These are phyloP conservation scores for Tricholomella constricta DNA, from an alignment of 768 basidiomycete genomes.

Conservation along the genomic window DNA sequence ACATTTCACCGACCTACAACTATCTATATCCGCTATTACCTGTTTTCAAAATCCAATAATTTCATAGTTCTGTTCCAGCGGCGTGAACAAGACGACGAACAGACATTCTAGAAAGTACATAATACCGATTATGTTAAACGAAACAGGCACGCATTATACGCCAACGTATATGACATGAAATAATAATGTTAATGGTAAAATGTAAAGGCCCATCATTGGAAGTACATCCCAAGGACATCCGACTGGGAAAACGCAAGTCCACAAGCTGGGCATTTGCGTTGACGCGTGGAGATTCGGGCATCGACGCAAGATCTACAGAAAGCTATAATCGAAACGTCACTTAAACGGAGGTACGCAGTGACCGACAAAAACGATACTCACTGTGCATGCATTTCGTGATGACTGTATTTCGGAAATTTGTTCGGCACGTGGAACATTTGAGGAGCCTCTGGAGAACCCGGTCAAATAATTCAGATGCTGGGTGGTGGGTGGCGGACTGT, in stretches of 20 bases:
- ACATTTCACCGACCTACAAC: not conserved
- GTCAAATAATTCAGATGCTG: not conserved
- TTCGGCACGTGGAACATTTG: slow-evolving; percentile 86
- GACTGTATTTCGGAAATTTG: slow-evolving; percentile 74
- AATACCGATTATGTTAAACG: slow-evolving; percentile 8
- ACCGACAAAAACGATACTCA: slow-evolving; percentile 40
- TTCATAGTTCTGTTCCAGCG: not conserved
- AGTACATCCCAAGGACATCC: slow-evolving; percentile 63
- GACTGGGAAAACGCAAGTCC: slow-evolving; percentile 77
- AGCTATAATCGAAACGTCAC: slow-evolving; percentile 43
- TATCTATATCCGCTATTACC: not conserved
- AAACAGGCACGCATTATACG: slow-evolving; percentile 9
- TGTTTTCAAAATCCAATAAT: not conserved
- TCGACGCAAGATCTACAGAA: slow-evolving; percentile 88
- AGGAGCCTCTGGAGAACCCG: slow-evolving; percentile 61
- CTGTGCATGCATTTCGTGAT: slow-evolving; percentile 93
- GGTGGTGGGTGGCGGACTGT: not conserved
- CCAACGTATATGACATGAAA: slow-evolving; percentile 14
- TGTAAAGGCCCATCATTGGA: slow-evolving; percentile 38
- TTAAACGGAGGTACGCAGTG: too few species aligned
- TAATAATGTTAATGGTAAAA: slow-evolving; percentile 18
- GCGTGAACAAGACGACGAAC: not conserved
- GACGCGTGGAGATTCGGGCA: slow-evolving; percentile 82
- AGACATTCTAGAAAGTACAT: slow-evolving; percentile 6
- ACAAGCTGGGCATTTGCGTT: slow-evolving; percentile 94